Evolutionary conservation across 305 asterid species (phyloP), one percentile per base, ranked within the genome.

Genomic region (Fraxinus baroniana): DNA sequence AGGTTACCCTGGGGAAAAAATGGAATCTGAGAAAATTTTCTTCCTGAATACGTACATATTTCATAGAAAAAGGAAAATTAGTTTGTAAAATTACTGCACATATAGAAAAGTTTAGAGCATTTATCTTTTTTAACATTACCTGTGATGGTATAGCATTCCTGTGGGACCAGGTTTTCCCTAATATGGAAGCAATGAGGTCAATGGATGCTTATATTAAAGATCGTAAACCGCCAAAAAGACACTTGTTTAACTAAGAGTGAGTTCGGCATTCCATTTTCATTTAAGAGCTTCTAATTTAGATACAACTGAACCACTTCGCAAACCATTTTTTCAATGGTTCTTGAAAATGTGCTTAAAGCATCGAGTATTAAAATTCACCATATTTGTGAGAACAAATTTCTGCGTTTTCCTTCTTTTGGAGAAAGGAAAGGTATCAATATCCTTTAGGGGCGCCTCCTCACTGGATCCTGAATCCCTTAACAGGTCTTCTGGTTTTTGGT

Each of bases 1-100:
- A 79, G 64, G 77, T 86, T 81, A 60, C 30, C 74, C 74, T 68
- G 74, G 20, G 13, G 22, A 68, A 68, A 30, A 2, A 68, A 28
- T 28, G 74, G 39, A 68, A 68, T 13, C 74, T 68, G 18, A 68
- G 74, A 68, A 68, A 5, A 68, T 0, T 68, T 68, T 68, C 71
- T 68, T 13, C 8, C 74, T 4, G 1, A 22, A 10, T 24, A 28
- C 5, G 1, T 68, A 68, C 30, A 13, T 7, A 28, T 6, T 26
- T 28, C 39, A 26, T 68, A 10, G 39, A 68, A 68, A 68, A 10
- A 12, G 74, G 20, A 28, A 66, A 68, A 68, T 30, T 30, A 28
- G 37, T 64, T 9, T 64, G n/a, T 68, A 62, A 28, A 26, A 68
- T 2, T 68, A 68, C 37, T 28, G 18, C 74, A 13, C 5, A 30